Conservation (phyloP, 345 rosid species). For the Hevea brasiliensis region DNA sequence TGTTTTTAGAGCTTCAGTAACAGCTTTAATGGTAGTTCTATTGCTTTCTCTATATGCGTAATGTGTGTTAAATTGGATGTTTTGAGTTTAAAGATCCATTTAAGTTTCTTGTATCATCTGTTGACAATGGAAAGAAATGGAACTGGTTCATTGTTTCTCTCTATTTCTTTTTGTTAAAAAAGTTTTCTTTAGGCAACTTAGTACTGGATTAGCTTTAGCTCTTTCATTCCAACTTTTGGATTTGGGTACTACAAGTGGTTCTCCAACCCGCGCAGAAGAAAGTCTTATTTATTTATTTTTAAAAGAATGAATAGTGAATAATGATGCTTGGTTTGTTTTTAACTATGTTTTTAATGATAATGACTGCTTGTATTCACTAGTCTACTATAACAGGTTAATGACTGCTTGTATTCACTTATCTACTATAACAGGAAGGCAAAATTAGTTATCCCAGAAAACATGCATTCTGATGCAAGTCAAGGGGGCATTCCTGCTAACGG, state of each 20-base stretch:
- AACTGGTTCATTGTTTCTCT: background rate
- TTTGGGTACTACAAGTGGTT: background rate
- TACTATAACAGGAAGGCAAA: slow-evolving; percentile 58
- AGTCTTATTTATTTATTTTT: background rate
- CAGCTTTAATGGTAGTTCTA: background rate
- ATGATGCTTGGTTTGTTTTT: too few relatives aligned
- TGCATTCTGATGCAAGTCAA: slow-evolving; percentile 36
- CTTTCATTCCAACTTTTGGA: background rate
- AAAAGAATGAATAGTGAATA: background rate
- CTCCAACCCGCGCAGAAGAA: background rate
- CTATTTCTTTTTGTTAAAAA: background rate
- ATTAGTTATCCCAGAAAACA: slow-evolving; percentile 38
- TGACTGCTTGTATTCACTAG: too few relatives aligned
- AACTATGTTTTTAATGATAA: too few relatives aligned
- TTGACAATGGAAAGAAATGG: too few relatives aligned
- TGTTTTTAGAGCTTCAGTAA: background rate
- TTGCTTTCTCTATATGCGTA: background rate
- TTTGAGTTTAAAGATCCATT: background rate
- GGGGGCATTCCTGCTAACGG: slow-evolving; percentile 43
- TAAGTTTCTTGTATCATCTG: background rate
- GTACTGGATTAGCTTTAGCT: background rate
- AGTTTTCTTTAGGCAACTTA: background rate
- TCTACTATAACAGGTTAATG: background rate
- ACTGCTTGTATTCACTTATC: slow-evolving; percentile 22
- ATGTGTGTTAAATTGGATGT: background rate